Conservation (phyloP, 2,329 filamentous ascomycete genomes). For the Penicillium italicum region DNA sequence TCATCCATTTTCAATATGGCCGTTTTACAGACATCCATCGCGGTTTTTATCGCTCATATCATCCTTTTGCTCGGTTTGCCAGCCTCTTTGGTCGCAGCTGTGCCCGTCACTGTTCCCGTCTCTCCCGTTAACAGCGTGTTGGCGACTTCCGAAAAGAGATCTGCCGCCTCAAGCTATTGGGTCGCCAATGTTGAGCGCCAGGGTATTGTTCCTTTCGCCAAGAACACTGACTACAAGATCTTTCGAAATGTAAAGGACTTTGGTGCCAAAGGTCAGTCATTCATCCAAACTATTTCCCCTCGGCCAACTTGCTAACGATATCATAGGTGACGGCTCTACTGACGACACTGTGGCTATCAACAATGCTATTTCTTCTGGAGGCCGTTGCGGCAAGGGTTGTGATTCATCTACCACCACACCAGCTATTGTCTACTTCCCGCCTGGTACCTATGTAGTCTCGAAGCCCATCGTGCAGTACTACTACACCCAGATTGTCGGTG, state of each 20-base stretch:
- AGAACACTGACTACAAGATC: slow-evolving; percentile 59
- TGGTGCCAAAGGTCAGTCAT: slow-evolving; percentile 64
- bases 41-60: slow-evolving; percentile 31
- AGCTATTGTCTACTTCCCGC: slow-evolving; percentile 85
- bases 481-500: slow-evolving; percentile 89
- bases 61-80: slow-evolving; percentile 32
- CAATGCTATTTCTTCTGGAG: slow-evolving; percentile 69
- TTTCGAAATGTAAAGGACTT: slow-evolving; percentile 76
- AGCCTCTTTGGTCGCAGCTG: slow-evolving; percentile 30
- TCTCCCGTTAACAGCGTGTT: slow-evolving; percentile 8
- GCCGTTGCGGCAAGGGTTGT: slow-evolving; percentile 75
- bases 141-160: slow-evolving; percentile 9
- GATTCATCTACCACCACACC: slow-evolving; percentile 80
- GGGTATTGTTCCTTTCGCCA: slow-evolving; percentile 63
- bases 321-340: slow-evolving; percentile 58
- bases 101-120: slow-evolving; percentile 25
- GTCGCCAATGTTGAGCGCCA: slow-evolving; percentile 65
- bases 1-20: slow-evolving; percentile 25
- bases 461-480: slow-evolving; percentile 79
- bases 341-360: slow-evolving; percentile 93
- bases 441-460: slow-evolving; percentile 79
- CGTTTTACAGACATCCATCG: slow-evolving; percentile 21
- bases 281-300: neutral
- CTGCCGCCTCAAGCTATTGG: slow-evolving; percentile 61
- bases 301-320: slow-evolving; percentile 23